These are phyloP conservation scores for Epichloe gansuensis DNA, from an alignment of 2,329 filamentous ascomycete species.

Conservation along the genomic window DNA sequence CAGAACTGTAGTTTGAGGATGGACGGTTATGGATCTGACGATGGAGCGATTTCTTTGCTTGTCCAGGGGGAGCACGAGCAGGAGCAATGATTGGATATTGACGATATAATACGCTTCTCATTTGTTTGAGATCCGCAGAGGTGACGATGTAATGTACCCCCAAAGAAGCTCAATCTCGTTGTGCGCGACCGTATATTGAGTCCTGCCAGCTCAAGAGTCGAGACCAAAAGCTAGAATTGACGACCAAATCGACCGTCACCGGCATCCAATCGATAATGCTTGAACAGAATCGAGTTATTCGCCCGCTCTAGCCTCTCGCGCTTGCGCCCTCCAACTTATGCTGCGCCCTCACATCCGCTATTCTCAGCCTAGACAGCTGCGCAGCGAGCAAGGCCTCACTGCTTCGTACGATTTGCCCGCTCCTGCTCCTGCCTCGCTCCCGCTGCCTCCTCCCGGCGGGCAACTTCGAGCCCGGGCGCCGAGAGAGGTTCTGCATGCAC, in stretches of 20 bases:
- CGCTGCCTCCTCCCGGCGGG: not conserved
- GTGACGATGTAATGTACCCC: no score
- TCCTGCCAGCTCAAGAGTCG: no score
- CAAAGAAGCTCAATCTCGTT: no score
- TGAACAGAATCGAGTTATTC: constrained; percentile 8
- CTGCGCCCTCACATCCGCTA: constrained; percentile 8
- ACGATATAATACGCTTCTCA: no score
- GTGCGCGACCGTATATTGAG: no score
- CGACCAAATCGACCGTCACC: constrained; percentile 8
- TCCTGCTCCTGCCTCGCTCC: no score
- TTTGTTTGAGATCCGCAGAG: no score
- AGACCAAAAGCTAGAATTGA: no score
- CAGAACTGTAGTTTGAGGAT: constrained; percentile 33
- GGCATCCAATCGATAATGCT: constrained; percentile 8
- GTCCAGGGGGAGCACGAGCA: no score
- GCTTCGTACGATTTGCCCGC: constrained; percentile 5
- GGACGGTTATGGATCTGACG: not conserved
- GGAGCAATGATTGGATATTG: no score
- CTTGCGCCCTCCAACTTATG: constrained; percentile 8
- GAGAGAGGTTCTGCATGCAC: not conserved
- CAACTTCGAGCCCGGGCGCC: constrained; percentile 1
- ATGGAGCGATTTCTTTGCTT: not conserved
- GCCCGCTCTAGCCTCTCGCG: constrained; percentile 8
- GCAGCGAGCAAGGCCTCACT: constrained; percentile 10
- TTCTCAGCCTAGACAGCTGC: constrained; percentile 8